Base-by-base conservation (phyloP, 2,329 filamentous ascomycete genomes). In the Ophiostoma perfectum region DNA sequence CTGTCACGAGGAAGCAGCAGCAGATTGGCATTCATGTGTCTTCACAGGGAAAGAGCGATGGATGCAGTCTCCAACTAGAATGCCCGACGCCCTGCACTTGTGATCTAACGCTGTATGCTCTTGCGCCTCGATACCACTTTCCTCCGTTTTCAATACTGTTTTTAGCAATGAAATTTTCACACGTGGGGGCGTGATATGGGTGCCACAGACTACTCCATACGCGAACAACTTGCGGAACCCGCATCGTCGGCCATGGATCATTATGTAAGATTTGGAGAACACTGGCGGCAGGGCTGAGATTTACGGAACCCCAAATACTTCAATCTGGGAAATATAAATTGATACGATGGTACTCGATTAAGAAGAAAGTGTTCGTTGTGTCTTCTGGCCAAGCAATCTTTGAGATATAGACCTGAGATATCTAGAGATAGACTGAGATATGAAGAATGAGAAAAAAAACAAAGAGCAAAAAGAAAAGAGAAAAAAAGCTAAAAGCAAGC, bases 261-360 rank as follows among this genome's bases (percentile, higher is more conserved):
- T 16, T 52, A 18, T 52, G 4, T 5, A 55, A 9, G 4, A 55
- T 55, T 27, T 55, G n/a, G 49, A 55, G 49, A 55, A 55, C 49
- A 55, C 49, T 8, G 49, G 27, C 49, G n/a, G 11, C 49, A 55
- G 49, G 49, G 49, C 49, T 55, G 49, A 55, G 49, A 55, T 55
- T 55, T 5, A 52, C 47, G 12, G 7, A n/a, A 55, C 8, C 12
- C 49, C n/a, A 27, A 55, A 55, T 55, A 55, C n/a, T 18, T 55
- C 49, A 27, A 14, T 18, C 18, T 12, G 18, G 8, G 49, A 6
- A 16, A 6, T 18, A n/a, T 49, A 49, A 27, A 27, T 52, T 8
- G 5, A 27, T 5, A 55, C 49, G 49, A 55, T 18, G 18, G 49
- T 9, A 11, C 27, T 12, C 49, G n/a, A 27, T 55, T 4, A 11